These are phyloP conservation scores for Talaromyces rugulosus DNA, from an alignment of 2,329 filamentous ascomycete species.

Conservation along the genomic window DNA sequence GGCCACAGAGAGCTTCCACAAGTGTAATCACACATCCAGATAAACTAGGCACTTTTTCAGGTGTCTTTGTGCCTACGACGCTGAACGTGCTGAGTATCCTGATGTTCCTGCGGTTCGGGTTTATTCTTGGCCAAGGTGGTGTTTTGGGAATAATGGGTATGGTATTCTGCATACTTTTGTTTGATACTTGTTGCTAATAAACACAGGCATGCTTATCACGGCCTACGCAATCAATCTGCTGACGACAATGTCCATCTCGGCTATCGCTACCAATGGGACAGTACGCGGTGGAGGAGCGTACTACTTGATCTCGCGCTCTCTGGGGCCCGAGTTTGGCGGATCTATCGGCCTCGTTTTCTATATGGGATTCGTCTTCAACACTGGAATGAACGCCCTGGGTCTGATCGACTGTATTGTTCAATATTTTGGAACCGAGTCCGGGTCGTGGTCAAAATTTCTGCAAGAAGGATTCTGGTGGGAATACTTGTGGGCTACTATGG, in stretches of 20 bases:
- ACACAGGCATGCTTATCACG: constrained; percentile 62
- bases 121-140: constrained; percentile 76
- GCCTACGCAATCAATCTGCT: constrained; percentile 81
- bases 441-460: constrained; percentile 57
- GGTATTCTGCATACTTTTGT: neutral
- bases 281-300: constrained; percentile 85
- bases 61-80: constrained; percentile 83
- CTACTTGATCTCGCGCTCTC: constrained; percentile 78
- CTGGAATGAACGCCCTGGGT: constrained; percentile 81
- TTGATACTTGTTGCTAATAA: neutral
- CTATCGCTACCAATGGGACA: constrained; percentile 85
- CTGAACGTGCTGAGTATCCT: constrained; percentile 85
- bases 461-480: constrained; percentile 70
- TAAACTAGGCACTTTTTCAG: constrained; percentile 73
- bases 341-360: constrained; percentile 87
- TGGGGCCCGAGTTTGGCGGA: constrained; percentile 84
- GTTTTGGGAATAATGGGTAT: constrained; percentile 74
- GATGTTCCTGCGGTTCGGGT: constrained; percentile 86
- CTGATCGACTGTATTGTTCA: constrained; percentile 76
- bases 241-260: constrained; percentile 79
- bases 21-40: constrained; percentile 31
- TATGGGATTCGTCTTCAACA: constrained; percentile 83
- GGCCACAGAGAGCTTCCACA: constrained; percentile 20
- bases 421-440: constrained; percentile 61
- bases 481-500: constrained; percentile 70